Base-by-base conservation (phyloP, 2,329 filamentous ascomycete genomes). In the Albophoma yamanashiensis region DNA sequence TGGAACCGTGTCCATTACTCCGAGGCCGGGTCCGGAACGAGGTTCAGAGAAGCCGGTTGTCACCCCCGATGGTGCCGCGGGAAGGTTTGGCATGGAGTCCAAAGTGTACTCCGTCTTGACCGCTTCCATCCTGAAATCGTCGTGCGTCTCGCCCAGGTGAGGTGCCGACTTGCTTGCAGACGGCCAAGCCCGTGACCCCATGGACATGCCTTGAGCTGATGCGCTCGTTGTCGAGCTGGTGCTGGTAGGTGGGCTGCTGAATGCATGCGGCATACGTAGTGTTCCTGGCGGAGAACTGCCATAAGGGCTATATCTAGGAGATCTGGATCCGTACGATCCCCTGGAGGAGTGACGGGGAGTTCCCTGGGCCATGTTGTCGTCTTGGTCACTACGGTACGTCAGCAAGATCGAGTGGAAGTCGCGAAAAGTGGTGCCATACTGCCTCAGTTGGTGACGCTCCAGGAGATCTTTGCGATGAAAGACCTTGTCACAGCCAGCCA, bases 391-490 rank as follows among this genome's bases (percentile, higher is more conserved):
- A 36, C 5, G 14, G 7, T 1, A 31, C 2, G 39, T 45, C 20
- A 55, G 22, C 7, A 22, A 38, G 11, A 4, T 22, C 27, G 9
- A 34, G 34, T 15, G 2, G 12, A 15, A 22, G 9, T 38, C 20
- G 31, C 15, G 31, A 38, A 7, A 22, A 4, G 50, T 12, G 50
- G 50, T 22, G n/a, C 36, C 73, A 64, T 69, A 75, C 73, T 75
- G 73, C 65, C 68, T 70, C 59, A 73, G 72, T n/a, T 71, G 64
- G 65, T 87, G 84, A 43, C 84, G 80, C n/a, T 80, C 76, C 22
- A 86, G 74, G 14, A 87, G 71, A 68, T 87, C 84, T 55, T 79
- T 77, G 59, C 84, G 78, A 64, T 85, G 79, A 63, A 87, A 87
- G 17, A 76, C 74, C 62, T 79, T 80, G 45, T 79, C 81, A 67